phyloP scores from a whole-genome alignment of 257 asterid genomes.

The Ajuga chamaepitys region DNA sequence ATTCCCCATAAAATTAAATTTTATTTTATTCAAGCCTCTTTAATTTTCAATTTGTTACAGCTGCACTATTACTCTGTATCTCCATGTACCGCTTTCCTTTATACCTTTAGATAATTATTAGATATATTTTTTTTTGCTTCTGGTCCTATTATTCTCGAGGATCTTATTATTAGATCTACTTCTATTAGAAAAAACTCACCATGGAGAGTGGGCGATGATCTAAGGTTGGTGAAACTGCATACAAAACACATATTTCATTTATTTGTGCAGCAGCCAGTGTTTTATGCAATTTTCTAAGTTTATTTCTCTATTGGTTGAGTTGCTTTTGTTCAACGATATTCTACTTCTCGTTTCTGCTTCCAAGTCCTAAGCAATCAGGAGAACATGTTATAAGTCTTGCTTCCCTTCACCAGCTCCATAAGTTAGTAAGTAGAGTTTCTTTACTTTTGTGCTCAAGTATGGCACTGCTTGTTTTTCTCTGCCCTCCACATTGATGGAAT shows the following conservation, averaged over 20 bases:
- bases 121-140: slow-evolving; percentile 6
- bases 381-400: neutral
- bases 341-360: neutral
- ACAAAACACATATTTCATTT: slow-evolving; percentile 22
- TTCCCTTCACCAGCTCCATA: neutral
- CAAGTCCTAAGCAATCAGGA: slow-evolving; percentile 3
- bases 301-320: slow-evolving; percentile 12
- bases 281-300: slow-evolving; percentile 10
- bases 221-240: slow-evolving; percentile 36
- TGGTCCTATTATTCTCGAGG: slow-evolving; percentile 22
- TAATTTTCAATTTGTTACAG: slow-evolving; percentile 21
- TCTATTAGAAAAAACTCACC: slow-evolving; percentile 27
- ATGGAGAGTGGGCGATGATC: slow-evolving; percentile 25
- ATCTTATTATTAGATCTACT: slow-evolving; percentile 20
- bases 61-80: slow-evolving; percentile 19
- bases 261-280: slow-evolving; percentile 14
- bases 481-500: neutral
- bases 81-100: slow-evolving; percentile 25
- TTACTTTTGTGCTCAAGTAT: neutral
- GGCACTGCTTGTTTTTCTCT: neutral
- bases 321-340: slow-evolving; percentile 3
- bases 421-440: neutral
- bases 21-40: slow-evolving; percentile 29
- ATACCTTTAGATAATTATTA: slow-evolving; percentile 20
- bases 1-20: slow-evolving; percentile 33